These are phyloP conservation scores for Leptoxyphium fumago DNA, from an alignment of 2,329 filamentous ascomycete species.

Conservation along the genomic window DNA sequence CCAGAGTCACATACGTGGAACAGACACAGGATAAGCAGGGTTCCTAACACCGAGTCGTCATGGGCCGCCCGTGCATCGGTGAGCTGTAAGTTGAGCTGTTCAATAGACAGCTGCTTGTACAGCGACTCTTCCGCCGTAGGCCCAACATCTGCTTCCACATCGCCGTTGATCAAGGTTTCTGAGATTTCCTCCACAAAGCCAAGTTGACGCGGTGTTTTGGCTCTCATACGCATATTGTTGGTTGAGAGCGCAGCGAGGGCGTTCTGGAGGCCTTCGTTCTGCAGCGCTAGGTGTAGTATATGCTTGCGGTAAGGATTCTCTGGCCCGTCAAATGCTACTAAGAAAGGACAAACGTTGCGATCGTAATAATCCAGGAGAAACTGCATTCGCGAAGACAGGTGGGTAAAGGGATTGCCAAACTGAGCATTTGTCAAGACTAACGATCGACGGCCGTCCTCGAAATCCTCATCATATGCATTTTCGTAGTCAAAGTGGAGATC, in stretches of 20 bases:
- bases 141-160: slow-evolving; percentile 29
- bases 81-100: slow-evolving; percentile 69
- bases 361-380: slow-evolving; percentile 91
- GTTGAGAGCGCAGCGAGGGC: slow-evolving; percentile 79
- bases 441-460: slow-evolving; percentile 5
- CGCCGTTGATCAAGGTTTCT: slow-evolving; percentile 9
- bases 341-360: slow-evolving; percentile 78
- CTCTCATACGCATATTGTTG: slow-evolving; percentile 80
- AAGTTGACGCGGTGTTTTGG: slow-evolving; percentile 39
- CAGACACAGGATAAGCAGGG: slow-evolving; percentile 73
- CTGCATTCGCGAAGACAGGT: slow-evolving; percentile 61
- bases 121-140: slow-evolving; percentile 63
- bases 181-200: slow-evolving; percentile 19
- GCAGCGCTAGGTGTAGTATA: slow-evolving; percentile 61
- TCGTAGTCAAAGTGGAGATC: not conserved
- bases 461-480: slow-evolving; percentile 2
- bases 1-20: slow-evolving; percentile 91
- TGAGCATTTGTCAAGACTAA: slow-evolving; percentile 16
- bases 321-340: slow-evolving; percentile 79
- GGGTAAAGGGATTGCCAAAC: slow-evolving; percentile 30
- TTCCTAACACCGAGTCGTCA: slow-evolving; percentile 77
- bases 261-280: slow-evolving; percentile 74
- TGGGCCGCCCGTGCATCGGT: slow-evolving; percentile 60
- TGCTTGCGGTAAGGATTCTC: slow-evolving; percentile 76
- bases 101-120: slow-evolving; percentile 72